Base-by-base conservation (phyloP, 495 filamentous ascomycete genomes). In the Neurospora sp. region DNA sequence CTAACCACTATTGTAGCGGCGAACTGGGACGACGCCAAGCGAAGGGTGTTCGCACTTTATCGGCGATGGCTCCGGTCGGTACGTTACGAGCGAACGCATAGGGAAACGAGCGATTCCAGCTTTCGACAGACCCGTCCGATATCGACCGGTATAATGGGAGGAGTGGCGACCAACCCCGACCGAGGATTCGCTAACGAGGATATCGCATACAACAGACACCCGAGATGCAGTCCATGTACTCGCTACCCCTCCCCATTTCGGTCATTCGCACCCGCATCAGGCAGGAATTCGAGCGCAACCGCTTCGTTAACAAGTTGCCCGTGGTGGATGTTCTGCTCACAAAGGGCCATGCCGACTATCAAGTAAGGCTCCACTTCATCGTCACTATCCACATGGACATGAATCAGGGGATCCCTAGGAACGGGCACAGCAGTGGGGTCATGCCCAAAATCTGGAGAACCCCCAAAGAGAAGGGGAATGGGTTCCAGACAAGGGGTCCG, bases 171-270 rank as follows among this genome's bases (percentile, higher is more conserved):
- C 16, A 48, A 27, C 14, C 11, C 39, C 61, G 35, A 37, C 38
- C 11, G 3, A 72, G 39, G 31, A 27, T 38, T 73, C 46, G 70
- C 75, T 78, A 40, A 76, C 73, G 38, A 59, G 40, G 53, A 35
- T 18, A 8, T 66, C 44, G 70, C 27, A 7, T 46, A 40, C 22
- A 68, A 68, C 80, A 99, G 96, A 94, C 94, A 70, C 95, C 96
- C 41, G 94, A 98, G 81, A 93, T 98, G 78, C 95, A 97, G 81
- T 90, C 89, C 72, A 97, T 97, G 92, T 99, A 99, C 88, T 91
- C 91, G 48, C 85, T 99, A 78, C 92, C 91, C 80, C 88, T 95
- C 77, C 94, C 96, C 70, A 90, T 97, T 20, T 92, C 96, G 53
- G 87, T 87, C 71, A 90, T 98, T 80, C 93, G 96, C 73, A 95